Base-by-base conservation (phyloP, 805 yeast genomes). In the Saccharomyces cerevisiae region DNA sequence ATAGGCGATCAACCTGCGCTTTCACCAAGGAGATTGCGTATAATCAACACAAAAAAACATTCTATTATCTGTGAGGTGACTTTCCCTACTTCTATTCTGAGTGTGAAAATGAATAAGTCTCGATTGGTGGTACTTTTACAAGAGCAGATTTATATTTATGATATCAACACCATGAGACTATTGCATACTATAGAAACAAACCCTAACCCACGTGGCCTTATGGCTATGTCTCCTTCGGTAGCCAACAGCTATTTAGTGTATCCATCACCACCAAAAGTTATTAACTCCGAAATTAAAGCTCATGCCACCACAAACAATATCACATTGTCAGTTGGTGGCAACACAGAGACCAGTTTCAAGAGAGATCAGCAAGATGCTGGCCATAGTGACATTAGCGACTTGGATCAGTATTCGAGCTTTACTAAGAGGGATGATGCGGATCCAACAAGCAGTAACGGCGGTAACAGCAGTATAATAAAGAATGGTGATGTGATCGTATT, bases 11-110 rank as follows among this genome's bases (percentile, higher is more conserved):
- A 80, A 55, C 80, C 85, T 2, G 69, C 77, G 3, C 76, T 82
- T 63, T 82, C 89, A 8, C 95, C 96, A n/a, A 77, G 97, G 56
- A 82, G 90, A 59, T 77, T 92, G 56, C 83, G 84, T 64, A 83
- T 92, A 52, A 76, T 91, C 54, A 94, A 94, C 71, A 88, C 96
- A 1, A 89, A 88, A 67, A 73, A 70, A 58, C 70, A 72, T 54
- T 67, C 80, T 0, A 71, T 76, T 0, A 86, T 87, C 13, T 87
- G 94, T 67, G 92, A 86, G 66, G 74, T 87, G 53, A 78, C 86
- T 0, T 87, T 85, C 61, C 86, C 89, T 1, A 76, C 85, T 3
- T 68, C 79, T 5, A 82, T 87, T 1, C 63, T 82, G 30, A 78
- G 80, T 46, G 82, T 86, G 32, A 81, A 79, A 65, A 73, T 87